Percentiles rank a stretch among this genome's conserved stretches.
These are phyloP conservation scores for Phlebiopsis flavidoalba DNA, from an alignment of 768 basidiomycete species.

Conservation along the genomic window DNA sequence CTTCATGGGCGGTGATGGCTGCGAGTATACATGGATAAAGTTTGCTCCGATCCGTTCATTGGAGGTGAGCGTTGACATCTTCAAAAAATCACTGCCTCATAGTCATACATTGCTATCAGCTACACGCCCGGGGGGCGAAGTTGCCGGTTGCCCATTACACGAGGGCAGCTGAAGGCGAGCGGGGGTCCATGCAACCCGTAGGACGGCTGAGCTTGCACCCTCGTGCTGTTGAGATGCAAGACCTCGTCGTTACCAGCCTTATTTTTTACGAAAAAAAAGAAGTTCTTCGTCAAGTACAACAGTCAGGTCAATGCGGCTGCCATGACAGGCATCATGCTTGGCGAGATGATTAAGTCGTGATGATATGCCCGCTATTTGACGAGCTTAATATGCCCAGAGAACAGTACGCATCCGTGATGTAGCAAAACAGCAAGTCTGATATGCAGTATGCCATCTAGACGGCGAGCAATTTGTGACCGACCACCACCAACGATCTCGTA, in stretches of 20 bases:
- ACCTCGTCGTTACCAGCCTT: slow-evolving; percentile 35
- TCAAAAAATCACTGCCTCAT: no score
- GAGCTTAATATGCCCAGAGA: no score
- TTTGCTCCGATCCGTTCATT: slow-evolving; percentile 27
- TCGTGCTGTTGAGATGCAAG: slow-evolving; percentile 31
- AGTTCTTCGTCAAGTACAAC: no score
- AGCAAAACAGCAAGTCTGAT: no score
- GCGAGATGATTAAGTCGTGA: no score
- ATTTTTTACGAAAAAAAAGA: slow-evolving; percentile 33
- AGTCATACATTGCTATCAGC: slow-evolving; percentile 17
- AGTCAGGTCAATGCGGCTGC: no score
- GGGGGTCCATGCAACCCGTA: slow-evolving; percentile 11
- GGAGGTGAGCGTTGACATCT: slow-evolving; percentile 22
- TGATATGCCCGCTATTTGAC: no score
- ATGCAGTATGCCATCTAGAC: no score
- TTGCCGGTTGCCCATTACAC: slow-evolving; percentile 29
- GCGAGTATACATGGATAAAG: slow-evolving; percentile 35
- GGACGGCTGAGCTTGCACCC: slow-evolving; percentile 28
- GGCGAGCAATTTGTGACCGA: no score
- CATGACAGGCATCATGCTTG: no score
- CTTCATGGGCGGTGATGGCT: slow-evolving; percentile 29
- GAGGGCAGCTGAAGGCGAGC: background rate
- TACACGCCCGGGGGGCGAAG: slow-evolving; percentile 31
- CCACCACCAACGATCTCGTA: no score
- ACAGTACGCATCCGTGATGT: no score